Evolutionary conservation across 257 asterid species (phyloP).

Genomic region (Lithospermum erythrorhizon): DNA sequence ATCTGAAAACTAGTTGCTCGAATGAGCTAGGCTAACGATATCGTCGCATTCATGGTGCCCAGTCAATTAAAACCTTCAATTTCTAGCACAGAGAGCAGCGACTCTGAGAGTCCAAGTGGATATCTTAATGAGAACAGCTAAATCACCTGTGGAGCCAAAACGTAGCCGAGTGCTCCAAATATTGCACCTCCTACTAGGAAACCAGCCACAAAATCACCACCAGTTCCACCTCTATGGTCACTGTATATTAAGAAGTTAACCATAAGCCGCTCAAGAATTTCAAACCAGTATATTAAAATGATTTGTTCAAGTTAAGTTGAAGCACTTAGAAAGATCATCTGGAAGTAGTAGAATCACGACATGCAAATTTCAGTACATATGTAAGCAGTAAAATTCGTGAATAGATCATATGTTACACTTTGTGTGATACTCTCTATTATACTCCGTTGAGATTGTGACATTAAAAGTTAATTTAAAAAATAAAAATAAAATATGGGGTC

Average conservation of each 20-base stretch:
- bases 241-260: slow-evolving; percentile 25
- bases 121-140: slow-evolving; percentile 4
- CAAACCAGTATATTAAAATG: not conserved
- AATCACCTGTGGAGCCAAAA: slow-evolving; percentile 80
- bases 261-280: slow-evolving; percentile 1
- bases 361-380: not conserved
- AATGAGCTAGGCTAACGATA: too few relatives aligned
- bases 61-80: not conserved
- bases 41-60: too few relatives aligned
- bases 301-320: not conserved
- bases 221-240: slow-evolving; percentile 46
- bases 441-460: too few relatives aligned
- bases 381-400: not conserved
- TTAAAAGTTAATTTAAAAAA: too few relatives aligned
- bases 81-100: not conserved
- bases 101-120: not conserved
- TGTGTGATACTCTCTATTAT: too few relatives aligned
- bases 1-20: too few relatives aligned
- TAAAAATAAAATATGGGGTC: too few relatives aligned
- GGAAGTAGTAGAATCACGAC: not conserved
- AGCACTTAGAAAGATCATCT: not conserved
- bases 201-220: slow-evolving; percentile 78
- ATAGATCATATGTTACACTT: too few relatives aligned
- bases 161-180: slow-evolving; percentile 70
- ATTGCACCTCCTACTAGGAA: slow-evolving; percentile 82